phyloP scores from a whole-genome alignment of 2,329 filamentous ascomycete genomes.

The Arthrobotrys pseudoclavata region DNA sequence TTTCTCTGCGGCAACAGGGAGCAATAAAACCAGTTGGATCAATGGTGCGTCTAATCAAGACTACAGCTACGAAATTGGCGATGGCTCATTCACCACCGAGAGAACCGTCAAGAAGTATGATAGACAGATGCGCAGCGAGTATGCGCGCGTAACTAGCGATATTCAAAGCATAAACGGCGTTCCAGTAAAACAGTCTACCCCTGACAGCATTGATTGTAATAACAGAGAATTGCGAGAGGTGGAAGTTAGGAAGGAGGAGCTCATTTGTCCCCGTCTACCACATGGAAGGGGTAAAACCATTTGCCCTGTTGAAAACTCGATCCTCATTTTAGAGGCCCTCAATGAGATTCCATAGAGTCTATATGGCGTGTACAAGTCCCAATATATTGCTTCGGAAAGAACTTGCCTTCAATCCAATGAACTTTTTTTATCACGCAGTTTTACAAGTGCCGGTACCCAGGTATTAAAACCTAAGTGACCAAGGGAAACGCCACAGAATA shows the following conservation, averaged over 20 bases:
- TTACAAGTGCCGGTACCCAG: not conserved
- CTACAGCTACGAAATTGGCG: constrained; percentile 30
- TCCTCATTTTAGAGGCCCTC: not conserved
- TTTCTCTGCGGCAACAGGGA: constrained; percentile 43
- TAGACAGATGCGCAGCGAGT: constrained; percentile 36
- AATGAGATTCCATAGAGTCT: not conserved
- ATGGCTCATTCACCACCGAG: constrained; percentile 21
- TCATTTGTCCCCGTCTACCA: constrained; percentile 36
- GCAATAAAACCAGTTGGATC: constrained; percentile 52
- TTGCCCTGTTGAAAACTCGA: constrained; percentile 21
- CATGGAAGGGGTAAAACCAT: constrained; percentile 26
- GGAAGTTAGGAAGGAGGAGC: constrained; percentile 19
- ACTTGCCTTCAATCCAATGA: not conserved
- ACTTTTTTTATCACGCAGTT: not conserved
- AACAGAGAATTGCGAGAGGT: not conserved
- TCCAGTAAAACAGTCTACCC: constrained; percentile 12
- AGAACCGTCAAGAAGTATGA: constrained; percentile 48
- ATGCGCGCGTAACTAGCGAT: constrained; percentile 34
- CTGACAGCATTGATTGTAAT: not conserved
- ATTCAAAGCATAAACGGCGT: constrained; percentile 50
- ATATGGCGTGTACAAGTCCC: not conserved
- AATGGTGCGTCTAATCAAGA: constrained; percentile 38
- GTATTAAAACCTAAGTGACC: constrained; percentile 21
- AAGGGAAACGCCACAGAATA: constrained; percentile 43
- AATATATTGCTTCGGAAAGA: not conserved